Percentiles rank a stretch among this genome's conserved stretches.
Evolutionary conservation across 2,329 filamentous ascomycete species (phyloP).

Genomic region (Cordyceps tenuipes): DNA sequence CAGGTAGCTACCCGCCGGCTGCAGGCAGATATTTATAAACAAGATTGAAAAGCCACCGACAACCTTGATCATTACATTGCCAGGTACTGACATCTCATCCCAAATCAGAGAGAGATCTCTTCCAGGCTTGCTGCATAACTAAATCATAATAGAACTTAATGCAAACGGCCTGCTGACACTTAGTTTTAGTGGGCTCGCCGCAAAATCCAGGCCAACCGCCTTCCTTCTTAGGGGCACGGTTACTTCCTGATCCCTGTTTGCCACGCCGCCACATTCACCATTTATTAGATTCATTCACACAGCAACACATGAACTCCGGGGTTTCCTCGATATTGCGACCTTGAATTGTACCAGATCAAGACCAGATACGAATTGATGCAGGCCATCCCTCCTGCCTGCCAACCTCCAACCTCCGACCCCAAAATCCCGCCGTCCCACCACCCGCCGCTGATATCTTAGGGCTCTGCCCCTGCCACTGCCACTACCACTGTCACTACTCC

Average conservation of each 20-base stretch:
- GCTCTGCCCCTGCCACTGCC: no score
- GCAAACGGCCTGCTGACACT: neutral
- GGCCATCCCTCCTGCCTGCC: no score
- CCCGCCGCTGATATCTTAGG: neutral
- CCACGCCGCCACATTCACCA: neutral
- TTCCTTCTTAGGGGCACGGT: no score
- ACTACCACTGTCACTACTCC: no score
- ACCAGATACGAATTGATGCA: no score
- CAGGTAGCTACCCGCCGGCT: neutral
- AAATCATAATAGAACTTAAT: no score
- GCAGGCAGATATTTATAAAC: neutral
- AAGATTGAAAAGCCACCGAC: neutral
- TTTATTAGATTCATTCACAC: no score
- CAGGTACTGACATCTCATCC: neutral
- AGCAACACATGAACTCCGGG: neutral
- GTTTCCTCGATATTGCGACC: neutral
- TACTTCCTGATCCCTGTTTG: constrained; percentile 4
- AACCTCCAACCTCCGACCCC: no score
- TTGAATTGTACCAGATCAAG: no score
- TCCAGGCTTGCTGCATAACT: neutral
- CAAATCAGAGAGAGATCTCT: neutral
- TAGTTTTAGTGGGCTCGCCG: constrained; percentile 5
- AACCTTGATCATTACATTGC: neutral
- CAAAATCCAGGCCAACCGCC: constrained; percentile 1
- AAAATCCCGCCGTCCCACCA: neutral